Evolutionary conservation across 2,329 filamentous ascomycete genomes (phyloP).

Genomic region (Thermoascus crustaceus): DNA sequence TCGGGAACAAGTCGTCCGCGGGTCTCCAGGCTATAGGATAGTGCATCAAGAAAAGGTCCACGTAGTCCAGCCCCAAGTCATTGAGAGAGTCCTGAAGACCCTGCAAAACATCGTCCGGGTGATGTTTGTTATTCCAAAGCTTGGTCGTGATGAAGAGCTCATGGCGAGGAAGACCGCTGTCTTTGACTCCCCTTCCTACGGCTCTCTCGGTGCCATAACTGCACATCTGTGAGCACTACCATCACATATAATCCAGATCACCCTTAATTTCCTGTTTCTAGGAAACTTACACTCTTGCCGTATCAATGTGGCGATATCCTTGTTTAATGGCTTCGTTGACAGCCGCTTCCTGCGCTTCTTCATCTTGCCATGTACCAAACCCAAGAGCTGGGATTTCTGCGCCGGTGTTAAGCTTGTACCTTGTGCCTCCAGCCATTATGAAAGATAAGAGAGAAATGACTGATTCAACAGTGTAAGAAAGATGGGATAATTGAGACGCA

Average conservation of each 20-base stretch:
- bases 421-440: conserved; percentile 22
- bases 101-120: conserved; percentile 53
- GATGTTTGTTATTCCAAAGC: conserved; percentile 58
- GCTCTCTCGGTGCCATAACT: conserved; percentile 58
- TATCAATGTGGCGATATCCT: conserved; percentile 51
- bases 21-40: conserved; percentile 51
- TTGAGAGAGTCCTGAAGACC: conserved; percentile 55
- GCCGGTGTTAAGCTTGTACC: conserved; percentile 41
- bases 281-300: conserved; percentile 37
- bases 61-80: conserved; percentile 56
- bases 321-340: conserved; percentile 41
- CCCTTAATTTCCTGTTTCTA: too few species aligned
- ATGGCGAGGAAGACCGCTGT: conserved; percentile 55
- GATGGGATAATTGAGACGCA: too few species aligned
- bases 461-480: neutral
- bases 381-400: conserved; percentile 41
- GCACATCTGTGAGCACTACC: conserved; percentile 5
- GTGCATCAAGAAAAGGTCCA: conserved; percentile 64
- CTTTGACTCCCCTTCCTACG: conserved; percentile 56
- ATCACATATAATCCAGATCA: neutral
- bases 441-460: neutral
- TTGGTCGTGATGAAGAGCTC: conserved; percentile 62
- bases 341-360: conserved; percentile 41
- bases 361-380: conserved; percentile 50
- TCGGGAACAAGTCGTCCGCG: conserved; percentile 41